Base-by-base conservation (phyloP, 2,329 filamentous ascomycete genomes). In the Myriangium duriaei region DNA sequence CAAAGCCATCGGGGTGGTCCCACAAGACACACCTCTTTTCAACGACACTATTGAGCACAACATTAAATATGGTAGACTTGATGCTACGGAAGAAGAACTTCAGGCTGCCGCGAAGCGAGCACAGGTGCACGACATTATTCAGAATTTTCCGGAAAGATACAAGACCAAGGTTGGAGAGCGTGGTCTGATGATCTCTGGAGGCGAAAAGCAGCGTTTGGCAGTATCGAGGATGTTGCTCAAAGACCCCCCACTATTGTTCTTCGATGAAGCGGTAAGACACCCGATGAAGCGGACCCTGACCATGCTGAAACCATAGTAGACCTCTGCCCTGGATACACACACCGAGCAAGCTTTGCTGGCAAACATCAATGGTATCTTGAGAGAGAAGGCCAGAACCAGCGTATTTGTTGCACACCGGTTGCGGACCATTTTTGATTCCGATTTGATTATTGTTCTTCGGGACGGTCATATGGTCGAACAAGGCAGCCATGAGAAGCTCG, bases 41-140 rank as follows among this genome's bases (percentile, higher is more conserved):
- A 98, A 98, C 57, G 86, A 94, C 53, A 91, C 86, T 0, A 88
- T 98, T 42, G 81, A 82, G 54, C 85, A 95, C 58, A 98, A 98
- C 56, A 94, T 98, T 51, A 80, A 77, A 45, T 98, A 98, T 57
- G 91, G 91, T 35, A 74, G 81, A 47, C 72, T 96, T 45, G 74
- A 76, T 32, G 87, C 88, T 0, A 70, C 77, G 0, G 66, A 71
- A 7, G 83, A 85, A 19, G 68, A 79, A 41, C 80, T 98, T 5
- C 57, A 76, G 10, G 77, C 77, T 18, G 91, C 85, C 0, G 86
- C 91, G 2, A 76, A 78, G 52, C 72, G 85, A 38, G 88, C 91
- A 2, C 76, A 79, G 40, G 85, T 98, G 41, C 80, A 95, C 58
- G 79, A 91, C 31, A 84, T 81, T 36, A 79, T 94, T 43, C 66